Conservation (phyloP, 148 eudicot genomes). For the Chenopodium album region DNA sequence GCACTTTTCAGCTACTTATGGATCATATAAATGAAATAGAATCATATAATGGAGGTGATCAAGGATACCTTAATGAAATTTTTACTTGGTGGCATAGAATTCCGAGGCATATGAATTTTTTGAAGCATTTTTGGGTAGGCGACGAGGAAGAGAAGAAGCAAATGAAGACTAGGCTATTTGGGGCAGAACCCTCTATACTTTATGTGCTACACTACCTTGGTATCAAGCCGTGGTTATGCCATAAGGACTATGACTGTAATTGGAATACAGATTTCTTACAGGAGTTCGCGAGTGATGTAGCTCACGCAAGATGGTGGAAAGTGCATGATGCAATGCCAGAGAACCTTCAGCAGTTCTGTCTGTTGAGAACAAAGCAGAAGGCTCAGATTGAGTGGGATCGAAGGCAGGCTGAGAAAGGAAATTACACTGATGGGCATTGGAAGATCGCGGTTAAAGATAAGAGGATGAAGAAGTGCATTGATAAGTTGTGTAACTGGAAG, state of each 20-base stretch:
- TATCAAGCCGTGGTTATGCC: constrained; percentile 85
- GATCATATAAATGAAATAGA: constrained; percentile 66
- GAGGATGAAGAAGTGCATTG: constrained; percentile 62
- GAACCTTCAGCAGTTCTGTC: constrained; percentile 54
- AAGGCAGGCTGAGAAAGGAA: constrained; percentile 64
- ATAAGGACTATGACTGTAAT: constrained; percentile 80
- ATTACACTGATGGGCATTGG: constrained; percentile 75
- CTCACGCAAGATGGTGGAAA: constrained; percentile 78
- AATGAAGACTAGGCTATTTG: constrained; percentile 60
- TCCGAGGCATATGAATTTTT: constrained; percentile 72
- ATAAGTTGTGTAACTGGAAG: constrained; percentile 70
- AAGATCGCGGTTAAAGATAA: constrained; percentile 45
- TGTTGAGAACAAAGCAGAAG: constrained; percentile 55
- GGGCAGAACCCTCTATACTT: constrained; percentile 71
- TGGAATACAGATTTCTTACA: constrained; percentile 64
- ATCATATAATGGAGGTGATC: constrained; percentile 93
- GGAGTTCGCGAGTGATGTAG: constrained; percentile 85
- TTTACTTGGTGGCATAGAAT: constrained; percentile 96
- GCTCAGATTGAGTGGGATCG: constrained; percentile 79
- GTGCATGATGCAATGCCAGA: constrained; percentile 83
- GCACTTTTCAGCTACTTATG: constrained; percentile 74
- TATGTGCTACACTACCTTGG: constrained; percentile 85
- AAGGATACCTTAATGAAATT: constrained; percentile 86
- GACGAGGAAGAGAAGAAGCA: constrained; percentile 63
- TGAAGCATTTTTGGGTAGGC: constrained; percentile 74